Conservation (phyloP, 1,284 basidiomycete genomes). For the Malassezia furfur region DNA sequence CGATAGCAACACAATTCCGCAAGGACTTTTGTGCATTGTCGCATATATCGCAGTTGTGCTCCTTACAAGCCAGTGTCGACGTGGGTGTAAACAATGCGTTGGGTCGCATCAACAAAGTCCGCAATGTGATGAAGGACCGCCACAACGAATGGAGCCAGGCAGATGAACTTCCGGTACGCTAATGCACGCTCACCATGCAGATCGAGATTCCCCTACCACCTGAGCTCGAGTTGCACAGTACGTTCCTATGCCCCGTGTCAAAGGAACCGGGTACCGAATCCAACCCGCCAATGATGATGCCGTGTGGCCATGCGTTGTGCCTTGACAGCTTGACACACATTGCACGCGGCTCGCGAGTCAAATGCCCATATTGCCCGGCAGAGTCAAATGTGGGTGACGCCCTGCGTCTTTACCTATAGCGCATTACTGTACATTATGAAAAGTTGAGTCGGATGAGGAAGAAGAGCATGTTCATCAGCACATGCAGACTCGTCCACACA, state of each 20-base stretch:
- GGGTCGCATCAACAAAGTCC: slow-evolving; percentile 79
- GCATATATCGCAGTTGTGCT: slow-evolving; percentile 76
- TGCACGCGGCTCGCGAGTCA: slow-evolving; percentile 53
- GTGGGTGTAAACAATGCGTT: slow-evolving; percentile 81
- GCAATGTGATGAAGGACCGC: slow-evolving; percentile 79
- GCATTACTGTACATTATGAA: slow-evolving; percentile 11
- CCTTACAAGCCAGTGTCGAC: slow-evolving; percentile 74
- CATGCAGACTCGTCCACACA: slow-evolving; percentile 54
- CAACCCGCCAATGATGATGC: slow-evolving; percentile 96
- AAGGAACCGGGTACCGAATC: slow-evolving; percentile 87
- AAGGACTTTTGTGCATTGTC: slow-evolving; percentile 78
- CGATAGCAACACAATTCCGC: slow-evolving; percentile 70
- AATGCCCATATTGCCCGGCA: slow-evolving; percentile 43
- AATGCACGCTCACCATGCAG: slow-evolving; percentile 51
- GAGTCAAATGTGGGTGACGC: slow-evolving; percentile 34
- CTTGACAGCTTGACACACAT: slow-evolving; percentile 31
- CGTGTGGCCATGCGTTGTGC: slow-evolving; percentile 64
- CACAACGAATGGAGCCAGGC: slow-evolving; percentile 82
- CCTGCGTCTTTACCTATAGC: slow-evolving; percentile 36
- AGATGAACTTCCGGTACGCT: slow-evolving; percentile 74
- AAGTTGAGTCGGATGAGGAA: slow-evolving; percentile 49
- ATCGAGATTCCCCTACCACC: slow-evolving; percentile 79
- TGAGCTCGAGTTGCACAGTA: slow-evolving; percentile 77
- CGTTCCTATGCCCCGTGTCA: slow-evolving; percentile 93
- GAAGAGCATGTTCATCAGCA: slow-evolving; percentile 55